These are phyloP conservation scores for Trichophyton simii DNA, from an alignment of 2,329 filamentous ascomycete species.

Conservation along the genomic window DNA sequence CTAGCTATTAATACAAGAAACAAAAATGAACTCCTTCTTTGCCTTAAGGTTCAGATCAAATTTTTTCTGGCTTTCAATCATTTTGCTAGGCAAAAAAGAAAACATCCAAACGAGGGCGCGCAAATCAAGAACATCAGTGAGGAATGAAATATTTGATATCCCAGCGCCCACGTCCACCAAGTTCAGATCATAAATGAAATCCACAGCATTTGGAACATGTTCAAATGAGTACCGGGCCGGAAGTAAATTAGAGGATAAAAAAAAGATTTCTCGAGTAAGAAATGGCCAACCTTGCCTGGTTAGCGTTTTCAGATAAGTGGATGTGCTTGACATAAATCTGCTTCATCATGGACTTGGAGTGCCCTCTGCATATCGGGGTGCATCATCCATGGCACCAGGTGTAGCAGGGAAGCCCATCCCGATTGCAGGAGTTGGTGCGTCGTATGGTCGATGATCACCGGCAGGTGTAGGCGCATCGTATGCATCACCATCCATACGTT, in stretches of 20 bases:
- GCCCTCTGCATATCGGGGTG: conserved; percentile 32
- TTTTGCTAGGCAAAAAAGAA: background rate
- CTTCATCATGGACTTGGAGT: conserved; percentile 28
- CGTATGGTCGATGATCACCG: conserved; percentile 23
- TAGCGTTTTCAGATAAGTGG: too few species aligned
- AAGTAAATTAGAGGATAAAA: background rate
- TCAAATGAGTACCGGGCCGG: background rate
- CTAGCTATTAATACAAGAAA: background rate
- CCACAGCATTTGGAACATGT: background rate
- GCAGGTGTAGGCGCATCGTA: conserved; percentile 32
- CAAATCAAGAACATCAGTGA: background rate
- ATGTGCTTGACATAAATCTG: too few species aligned
- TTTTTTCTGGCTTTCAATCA: background rate
- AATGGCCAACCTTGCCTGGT: too few species aligned
- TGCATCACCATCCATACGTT: conserved; percentile 14
- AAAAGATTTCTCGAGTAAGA: background rate
- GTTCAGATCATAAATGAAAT: background rate
- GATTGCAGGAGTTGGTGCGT: conserved; percentile 40
- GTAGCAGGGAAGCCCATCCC: conserved; percentile 25
- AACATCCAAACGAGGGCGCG: background rate
- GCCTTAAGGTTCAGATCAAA: background rate
- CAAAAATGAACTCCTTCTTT: background rate
- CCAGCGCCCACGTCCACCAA: background rate
- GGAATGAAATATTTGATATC: background rate
- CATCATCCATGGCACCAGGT: conserved; percentile 29